Evolutionary conservation across 2,329 filamentous ascomycete genomes (phyloP).

Genomic region (Helicocarpus griseus): DNA sequence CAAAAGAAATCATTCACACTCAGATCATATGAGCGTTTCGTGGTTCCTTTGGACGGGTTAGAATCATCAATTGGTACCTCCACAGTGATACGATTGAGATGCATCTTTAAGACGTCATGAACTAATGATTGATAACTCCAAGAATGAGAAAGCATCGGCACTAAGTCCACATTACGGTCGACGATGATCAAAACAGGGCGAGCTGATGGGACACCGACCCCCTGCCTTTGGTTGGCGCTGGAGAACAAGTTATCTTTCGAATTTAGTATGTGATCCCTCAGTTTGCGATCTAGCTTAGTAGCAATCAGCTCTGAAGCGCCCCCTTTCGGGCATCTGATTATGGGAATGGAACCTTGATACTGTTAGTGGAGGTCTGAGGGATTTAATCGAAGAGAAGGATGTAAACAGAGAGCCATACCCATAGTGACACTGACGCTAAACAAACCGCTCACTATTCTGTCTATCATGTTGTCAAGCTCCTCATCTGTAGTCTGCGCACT

Average conservation of each 20-base stretch:
- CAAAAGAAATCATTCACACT: slow-evolving; percentile 92
- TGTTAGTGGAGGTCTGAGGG: slow-evolving; percentile 16
- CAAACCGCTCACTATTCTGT: slow-evolving; percentile 88
- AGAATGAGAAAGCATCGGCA: slow-evolving; percentile 97
- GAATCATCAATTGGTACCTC: slow-evolving; percentile 71
- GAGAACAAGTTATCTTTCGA: slow-evolving; percentile 97
- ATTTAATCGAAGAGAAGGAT: background rate
- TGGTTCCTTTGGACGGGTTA: slow-evolving; percentile 62
- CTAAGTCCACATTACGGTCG: slow-evolving; percentile 88
- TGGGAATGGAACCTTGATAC: slow-evolving; percentile 67
- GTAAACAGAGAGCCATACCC: slow-evolving; percentile 46
- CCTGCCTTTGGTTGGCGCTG: slow-evolving; percentile 46
- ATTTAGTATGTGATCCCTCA: slow-evolving; percentile 92
- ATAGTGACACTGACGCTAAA: slow-evolving; percentile 98
- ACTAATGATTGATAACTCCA: slow-evolving; percentile 85
- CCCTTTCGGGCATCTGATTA: slow-evolving; percentile 88
- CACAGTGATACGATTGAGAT: slow-evolving; percentile 88
- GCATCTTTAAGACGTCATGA: slow-evolving; percentile 66
- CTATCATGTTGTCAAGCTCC: slow-evolving; percentile 75
- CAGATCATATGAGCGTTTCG: slow-evolving; percentile 83
- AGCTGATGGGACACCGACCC: slow-evolving; percentile 56
- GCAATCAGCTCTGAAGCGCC: slow-evolving; percentile 91
- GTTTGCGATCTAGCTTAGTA: slow-evolving; percentile 85
- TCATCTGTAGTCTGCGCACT: slow-evolving; percentile 85
- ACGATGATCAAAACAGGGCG: slow-evolving; percentile 86